Base-by-base conservation (phyloP, 768 basidiomycete species). In the Porphyrellus cyaneotinctus region DNA sequence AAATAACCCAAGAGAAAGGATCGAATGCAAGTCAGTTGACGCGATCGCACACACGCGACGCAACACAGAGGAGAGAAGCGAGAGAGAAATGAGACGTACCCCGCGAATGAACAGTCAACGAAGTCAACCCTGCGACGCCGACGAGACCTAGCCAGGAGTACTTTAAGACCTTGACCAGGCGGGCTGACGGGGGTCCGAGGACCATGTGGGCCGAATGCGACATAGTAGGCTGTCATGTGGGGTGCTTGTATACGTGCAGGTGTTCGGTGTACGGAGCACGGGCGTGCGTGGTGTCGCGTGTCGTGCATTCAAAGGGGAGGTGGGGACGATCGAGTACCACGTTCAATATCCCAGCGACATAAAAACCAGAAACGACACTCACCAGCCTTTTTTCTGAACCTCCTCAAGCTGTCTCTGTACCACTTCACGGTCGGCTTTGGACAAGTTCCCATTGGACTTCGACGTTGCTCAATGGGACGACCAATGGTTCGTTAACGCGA, bases 131-230 rank as follows among this genome's bases (percentile, higher is more conserved):
- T 33, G 82, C 81, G 37, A 77, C 72, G 53, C 74, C 85, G 39
- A 94, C 72, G 58, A 84, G 76, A 36, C 68, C 85, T 38, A 52
- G 71, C 79, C 35, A 82, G 56, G 62, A 87, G 64, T 60, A 97
- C 78, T 75, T 90, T 91, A 62, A 85, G 63, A 46, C 63, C 74
- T 51, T 88, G 79, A 26, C 92, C 91, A 23, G 91, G 88, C 53
- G 82, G 75, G 70, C 78, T 79, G 45, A 78, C 72, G 18, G 95
- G 93, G 43, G 86, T 78, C 60, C 95, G 87, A 30, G 92, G 91
- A 32, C 95, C 95, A 72, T 97, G 94, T 26, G 95, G 93, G 32
- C 95, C 95, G 73, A 95, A 98, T 6, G 95, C 89, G 67, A 99
- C 89, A 72, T 91, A 99, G 80, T 97, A 99, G 44, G 94, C 95